A percentile compares a stretch with the other conserved stretches of the same genome.
Conservation (phyloP, 306 rosid genomes). For the Coriaria nepalensis region DNA sequence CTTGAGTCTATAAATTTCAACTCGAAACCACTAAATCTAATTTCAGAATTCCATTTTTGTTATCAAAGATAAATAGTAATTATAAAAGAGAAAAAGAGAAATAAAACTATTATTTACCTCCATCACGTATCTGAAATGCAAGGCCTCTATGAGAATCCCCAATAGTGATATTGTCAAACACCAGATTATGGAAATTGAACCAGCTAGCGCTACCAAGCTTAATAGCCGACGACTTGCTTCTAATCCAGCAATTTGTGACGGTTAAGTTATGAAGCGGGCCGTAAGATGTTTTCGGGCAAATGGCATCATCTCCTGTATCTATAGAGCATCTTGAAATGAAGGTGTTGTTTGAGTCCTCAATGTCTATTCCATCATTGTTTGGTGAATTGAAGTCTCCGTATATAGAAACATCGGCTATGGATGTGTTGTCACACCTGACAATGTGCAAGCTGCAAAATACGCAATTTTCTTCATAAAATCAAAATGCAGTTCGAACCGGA, state of each 20-base stretch:
- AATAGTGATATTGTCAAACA: slow-evolving; percentile 79
- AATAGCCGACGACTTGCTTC: slow-evolving; percentile 82
- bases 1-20: no score
- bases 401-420: slow-evolving; percentile 47
- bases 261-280: slow-evolving; percentile 66
- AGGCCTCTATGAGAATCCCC: slow-evolving; percentile 84
- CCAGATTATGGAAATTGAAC: slow-evolving; percentile 51
- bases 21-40: not conserved
- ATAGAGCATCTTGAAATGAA: slow-evolving; percentile 63
- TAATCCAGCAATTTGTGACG: slow-evolving; percentile 62
- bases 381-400: slow-evolving; percentile 81
- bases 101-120: slow-evolving; percentile 32
- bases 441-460: slow-evolving; percentile 63
- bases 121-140: slow-evolving; percentile 86
- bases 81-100: not conserved
- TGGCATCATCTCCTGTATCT: slow-evolving; percentile 88
- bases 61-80: not conserved
- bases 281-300: slow-evolving; percentile 69
- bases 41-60: not conserved
- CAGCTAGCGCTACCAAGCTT: slow-evolving; percentile 84
- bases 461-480: slow-evolving; percentile 5
- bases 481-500: not conserved
- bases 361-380: slow-evolving; percentile 85
- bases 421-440: slow-evolving; percentile 41
- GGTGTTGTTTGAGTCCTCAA: slow-evolving; percentile 86